phyloP scores from a whole-genome alignment of 306 rosid species.

The Quercus mongolica region DNA sequence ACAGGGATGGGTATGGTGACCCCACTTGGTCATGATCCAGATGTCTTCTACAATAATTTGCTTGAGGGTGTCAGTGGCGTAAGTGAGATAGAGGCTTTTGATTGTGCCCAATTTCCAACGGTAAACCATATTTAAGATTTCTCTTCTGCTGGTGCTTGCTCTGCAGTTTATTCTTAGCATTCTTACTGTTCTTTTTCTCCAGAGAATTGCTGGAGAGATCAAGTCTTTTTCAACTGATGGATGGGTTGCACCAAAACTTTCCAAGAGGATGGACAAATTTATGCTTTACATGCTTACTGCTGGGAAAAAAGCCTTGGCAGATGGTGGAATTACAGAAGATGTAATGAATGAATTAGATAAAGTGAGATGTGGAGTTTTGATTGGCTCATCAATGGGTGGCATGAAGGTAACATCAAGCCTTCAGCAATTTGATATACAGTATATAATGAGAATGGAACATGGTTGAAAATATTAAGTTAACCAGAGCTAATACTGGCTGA shows the following conservation, averaged over 20 bases:
- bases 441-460: conserved; percentile 2
- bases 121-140: conserved; percentile 36
- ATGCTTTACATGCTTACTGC: conserved; percentile 96
- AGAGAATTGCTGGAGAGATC: conserved; percentile 98
- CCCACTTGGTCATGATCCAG: conserved; percentile 88
- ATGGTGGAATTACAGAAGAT: conserved; percentile 87
- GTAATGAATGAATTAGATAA: conserved; percentile 66
- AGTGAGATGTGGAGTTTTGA: conserved; percentile 89
- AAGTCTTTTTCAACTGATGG: conserved; percentile 95
- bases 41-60: conserved; percentile 82
- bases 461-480: neutral
- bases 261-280: conserved; percentile 94
- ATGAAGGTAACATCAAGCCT: conserved; percentile 68
- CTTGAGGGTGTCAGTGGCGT: conserved; percentile 94
- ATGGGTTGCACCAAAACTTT: conserved; percentile 88
- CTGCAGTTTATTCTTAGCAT: conserved; percentile 34
- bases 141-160: conserved; percentile 22
- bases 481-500: neutral
- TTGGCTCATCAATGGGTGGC: conserved; percentile 99
- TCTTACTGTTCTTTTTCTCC: conserved; percentile 31
- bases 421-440: conserved; percentile 13
- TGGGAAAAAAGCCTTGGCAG: conserved; percentile 90
- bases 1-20: conserved; percentile 96
- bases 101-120: conserved; percentile 91
- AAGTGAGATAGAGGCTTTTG: conserved; percentile 94